Evolutionary conservation across 495 filamentous ascomycete species (phyloP), one percentile per base, ranked within the genome.

Genomic region (Tetracladium marchalianum): DNA sequence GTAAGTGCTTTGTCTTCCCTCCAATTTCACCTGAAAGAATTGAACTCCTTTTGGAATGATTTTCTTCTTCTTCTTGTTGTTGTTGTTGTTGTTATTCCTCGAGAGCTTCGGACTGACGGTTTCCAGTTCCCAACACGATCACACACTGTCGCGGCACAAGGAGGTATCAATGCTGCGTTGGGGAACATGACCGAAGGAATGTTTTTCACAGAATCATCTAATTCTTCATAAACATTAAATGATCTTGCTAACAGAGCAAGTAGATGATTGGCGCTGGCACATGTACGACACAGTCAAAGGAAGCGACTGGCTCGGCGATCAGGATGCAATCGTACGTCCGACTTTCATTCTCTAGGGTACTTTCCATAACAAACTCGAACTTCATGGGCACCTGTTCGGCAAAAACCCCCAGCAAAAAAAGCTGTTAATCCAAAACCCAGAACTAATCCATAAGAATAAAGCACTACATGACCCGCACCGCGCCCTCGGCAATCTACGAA

Each of bases 231-330:
- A 24, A 4, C 13, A 7, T 12, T 34, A 31, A 36, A 39, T 32
- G 8, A 40, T n/a, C 34, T 41, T 19, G 6, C n/a, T n/a, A n/a
- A n/a, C n/a, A n/a, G n/a, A n/a, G n/a, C n/a, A n/a, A n/a, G n/a
- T 33, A 54, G 90, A 97, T 65, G 90, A 97, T 72, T 97, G 90
- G 90, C 82, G 90, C 67, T 96, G 90, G 90, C 90, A 97, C 72
- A 96, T 96, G 90, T 97, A 96, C 74, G 90, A 97, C 68, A 97
- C 90, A 39, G 90, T 97, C 51, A 97, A 97, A 73, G 90, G 90
- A 57, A 93, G 86, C 44, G 90, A 97, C 75, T 97, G 90, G 90
- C 77, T 97, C 31, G 90, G 90, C 64, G 90, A 97, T 69, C 90
- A 97, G 71, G 90, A 97, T 68, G 90, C 90, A 41, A 97, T 97